phyloP scores from a whole-genome alignment of 805 yeast species.

The Saccharomycopsis fodiens region DNA sequence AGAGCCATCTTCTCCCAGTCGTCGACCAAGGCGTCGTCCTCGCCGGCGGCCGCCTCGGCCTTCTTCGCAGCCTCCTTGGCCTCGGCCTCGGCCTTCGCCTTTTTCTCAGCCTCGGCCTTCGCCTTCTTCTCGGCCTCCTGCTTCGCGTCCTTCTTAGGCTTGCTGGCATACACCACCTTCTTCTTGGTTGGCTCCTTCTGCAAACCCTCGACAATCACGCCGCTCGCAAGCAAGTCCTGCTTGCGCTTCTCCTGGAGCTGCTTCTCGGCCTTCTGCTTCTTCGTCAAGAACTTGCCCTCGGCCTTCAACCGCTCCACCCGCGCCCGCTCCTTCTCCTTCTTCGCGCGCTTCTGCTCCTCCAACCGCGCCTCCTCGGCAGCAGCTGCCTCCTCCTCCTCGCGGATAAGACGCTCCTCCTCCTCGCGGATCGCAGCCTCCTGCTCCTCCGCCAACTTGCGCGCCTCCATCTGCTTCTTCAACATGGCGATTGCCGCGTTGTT shows the following conservation, averaged over 20 bases:
- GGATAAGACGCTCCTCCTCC: slow-evolving; percentile 52
- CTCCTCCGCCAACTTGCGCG: slow-evolving; percentile 82
- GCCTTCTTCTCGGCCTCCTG: slow-evolving; percentile 21
- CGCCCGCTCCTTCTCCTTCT: slow-evolving; percentile 80
- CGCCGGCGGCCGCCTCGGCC: slow-evolving; percentile 27
- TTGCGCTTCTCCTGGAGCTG: slow-evolving; percentile 82
- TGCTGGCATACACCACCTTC: slow-evolving; percentile 64
- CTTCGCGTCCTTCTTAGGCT: slow-evolving; percentile 43
- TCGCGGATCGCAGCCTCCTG: slow-evolving; percentile 68
- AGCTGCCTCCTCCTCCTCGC: slow-evolving; percentile 44
- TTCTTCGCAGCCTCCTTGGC: slow-evolving; percentile 26
- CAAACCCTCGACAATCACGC: slow-evolving; percentile 67
- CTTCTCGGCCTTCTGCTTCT: slow-evolving; percentile 92
- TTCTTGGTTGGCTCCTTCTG: slow-evolving; percentile 30
- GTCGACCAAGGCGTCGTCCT: slow-evolving; percentile 59
- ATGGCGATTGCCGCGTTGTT: slow-evolving; percentile 90
- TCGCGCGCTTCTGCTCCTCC: slow-evolving; percentile 53
- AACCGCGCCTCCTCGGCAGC: slow-evolving; percentile 37
- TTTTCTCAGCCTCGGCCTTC: slow-evolving; percentile 21
- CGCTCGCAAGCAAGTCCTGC: slow-evolving; percentile 69
- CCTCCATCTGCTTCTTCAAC: slow-evolving; percentile 79
- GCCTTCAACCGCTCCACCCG: slow-evolving; percentile 90
- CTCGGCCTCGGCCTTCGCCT: slow-evolving; percentile 22
- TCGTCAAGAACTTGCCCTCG: slow-evolving; percentile 90
- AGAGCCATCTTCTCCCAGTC: slow-evolving; percentile 79